phyloP scores from a whole-genome alignment of 257 asterid species.

The Fraxinus cuspidata region DNA sequence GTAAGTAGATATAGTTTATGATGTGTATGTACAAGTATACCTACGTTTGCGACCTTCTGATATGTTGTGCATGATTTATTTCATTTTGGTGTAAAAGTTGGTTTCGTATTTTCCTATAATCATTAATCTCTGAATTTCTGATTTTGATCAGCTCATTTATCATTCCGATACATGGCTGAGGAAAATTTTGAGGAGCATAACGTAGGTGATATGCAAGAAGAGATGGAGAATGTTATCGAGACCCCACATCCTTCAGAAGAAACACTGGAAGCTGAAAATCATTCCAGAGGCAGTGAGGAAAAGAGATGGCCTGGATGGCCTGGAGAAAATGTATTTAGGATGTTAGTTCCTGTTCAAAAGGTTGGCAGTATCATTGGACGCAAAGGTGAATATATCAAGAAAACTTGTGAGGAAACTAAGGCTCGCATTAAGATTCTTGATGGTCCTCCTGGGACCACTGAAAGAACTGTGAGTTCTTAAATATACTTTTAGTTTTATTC shows the following conservation, averaged over 20 bases:
- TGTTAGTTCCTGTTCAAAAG: conserved; percentile 67
- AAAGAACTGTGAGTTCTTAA: conserved; percentile 66
- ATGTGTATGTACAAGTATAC: not conserved
- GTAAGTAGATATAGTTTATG: not conserved
- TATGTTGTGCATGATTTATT: not conserved
- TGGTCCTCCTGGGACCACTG: conserved; percentile 68
- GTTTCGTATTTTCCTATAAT: conserved; percentile 1
- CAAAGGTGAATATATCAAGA: conserved; percentile 71
- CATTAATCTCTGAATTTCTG: not conserved
- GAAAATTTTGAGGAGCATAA: conserved; percentile 37
- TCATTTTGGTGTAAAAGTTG: not conserved
- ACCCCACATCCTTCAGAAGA: conserved; percentile 38
- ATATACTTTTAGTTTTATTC: not conserved
- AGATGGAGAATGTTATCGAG: conserved; percentile 36
- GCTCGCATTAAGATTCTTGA: conserved; percentile 78
- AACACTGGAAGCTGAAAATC: conserved; percentile 35
- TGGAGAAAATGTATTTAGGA: conserved; percentile 71
- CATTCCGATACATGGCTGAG: conserved; percentile 47
- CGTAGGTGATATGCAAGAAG: conserved; percentile 30
- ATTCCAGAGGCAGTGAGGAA: conserved; percentile 46
- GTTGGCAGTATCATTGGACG: conserved; percentile 84
- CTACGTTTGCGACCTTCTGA: not conserved
- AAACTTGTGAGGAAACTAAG: conserved; percentile 67
- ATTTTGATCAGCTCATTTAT: not conserved
- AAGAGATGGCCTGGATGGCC: conserved; percentile 92